Conservation (phyloP, 1,139 yeast genomes). For the Yamadazyma buinensis region DNA sequence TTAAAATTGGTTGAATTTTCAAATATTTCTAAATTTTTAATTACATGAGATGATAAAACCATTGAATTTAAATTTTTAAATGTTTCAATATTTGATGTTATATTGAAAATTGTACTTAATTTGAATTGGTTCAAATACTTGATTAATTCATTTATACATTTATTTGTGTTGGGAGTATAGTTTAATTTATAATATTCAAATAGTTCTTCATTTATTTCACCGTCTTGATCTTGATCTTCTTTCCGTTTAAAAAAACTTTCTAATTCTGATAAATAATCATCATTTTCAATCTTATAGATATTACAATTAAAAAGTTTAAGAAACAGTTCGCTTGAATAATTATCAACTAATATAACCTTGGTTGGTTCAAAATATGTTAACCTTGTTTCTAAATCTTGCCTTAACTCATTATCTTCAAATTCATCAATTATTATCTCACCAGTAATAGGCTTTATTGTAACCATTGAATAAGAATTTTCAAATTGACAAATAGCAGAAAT, state of each 20-base stretch:
- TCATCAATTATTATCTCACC: constrained; percentile 75
- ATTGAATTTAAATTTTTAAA: constrained; percentile 54
- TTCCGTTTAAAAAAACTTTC: too few species aligned
- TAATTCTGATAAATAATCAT: not conserved
- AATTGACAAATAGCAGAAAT: constrained; percentile 23
- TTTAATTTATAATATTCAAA: constrained; percentile 23
- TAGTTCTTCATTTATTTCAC: constrained; percentile 14
- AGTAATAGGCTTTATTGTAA: constrained; percentile 73
- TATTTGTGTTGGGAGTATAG: constrained; percentile 23
- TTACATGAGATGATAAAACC: constrained; percentile 65
- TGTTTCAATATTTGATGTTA: constrained; percentile 42
- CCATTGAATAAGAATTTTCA: constrained; percentile 31
- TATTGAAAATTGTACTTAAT: constrained; percentile 52
- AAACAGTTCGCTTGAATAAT: constrained; percentile 17
- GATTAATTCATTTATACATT: constrained; percentile 47
- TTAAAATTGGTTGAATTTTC: constrained; percentile 55
- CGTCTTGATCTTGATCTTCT: constrained; percentile 4
- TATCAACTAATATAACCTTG: constrained; percentile 55
- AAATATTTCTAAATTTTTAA: constrained; percentile 72
- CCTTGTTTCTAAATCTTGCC: constrained; percentile 68
- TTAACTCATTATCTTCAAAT: constrained; percentile 53
- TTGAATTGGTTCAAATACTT: constrained; percentile 60
- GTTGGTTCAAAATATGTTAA: constrained; percentile 70
- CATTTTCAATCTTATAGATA: constrained; percentile 12
- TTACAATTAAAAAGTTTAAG: constrained; percentile 25